These are phyloP conservation scores for Ormosia semicastrata DNA, from an alignment of 306 rosid species.

Conservation along the genomic window DNA sequence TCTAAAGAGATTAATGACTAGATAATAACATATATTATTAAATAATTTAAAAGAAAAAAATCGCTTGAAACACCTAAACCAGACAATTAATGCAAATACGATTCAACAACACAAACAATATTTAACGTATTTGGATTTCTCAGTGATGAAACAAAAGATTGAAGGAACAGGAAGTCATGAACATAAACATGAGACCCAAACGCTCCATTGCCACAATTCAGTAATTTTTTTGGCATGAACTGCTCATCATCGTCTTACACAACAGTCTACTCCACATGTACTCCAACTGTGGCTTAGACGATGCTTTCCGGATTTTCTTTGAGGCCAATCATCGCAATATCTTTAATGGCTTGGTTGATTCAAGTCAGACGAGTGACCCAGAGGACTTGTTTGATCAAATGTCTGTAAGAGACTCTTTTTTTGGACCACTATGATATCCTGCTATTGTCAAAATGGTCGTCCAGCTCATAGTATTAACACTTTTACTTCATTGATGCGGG, in stretches of 20 bases:
- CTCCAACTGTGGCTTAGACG: conserved; percentile 43
- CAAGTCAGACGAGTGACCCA: conserved; percentile 44
- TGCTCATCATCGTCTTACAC: conserved; percentile 29
- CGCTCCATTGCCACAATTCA: no score
- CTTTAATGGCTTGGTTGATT: conserved; percentile 44
- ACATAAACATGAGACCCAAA: no score
- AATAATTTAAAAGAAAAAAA: no score
- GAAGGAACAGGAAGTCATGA: no score
- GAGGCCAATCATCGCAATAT: conserved; percentile 38
- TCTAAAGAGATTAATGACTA: no score
- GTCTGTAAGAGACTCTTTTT: conserved; percentile 59
- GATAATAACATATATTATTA: no score
- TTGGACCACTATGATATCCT: conserved; percentile 69
- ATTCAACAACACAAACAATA: no score
- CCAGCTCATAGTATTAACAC: conserved; percentile 32
- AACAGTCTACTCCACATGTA: conserved; percentile 65
- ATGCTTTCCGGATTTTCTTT: conserved; percentile 44
- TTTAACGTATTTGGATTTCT: no score
- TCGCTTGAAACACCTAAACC: no score
- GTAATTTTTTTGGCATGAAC: no score
- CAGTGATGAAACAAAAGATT: no score
- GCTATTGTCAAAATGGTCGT: conserved; percentile 50
- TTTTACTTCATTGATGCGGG: conserved; percentile 41
- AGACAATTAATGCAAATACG: no score
- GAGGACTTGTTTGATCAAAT: conserved; percentile 53